Evolutionary conservation across 2,329 filamentous ascomycete species (phyloP).

Genomic region (Neofusicoccum ribis): DNA sequence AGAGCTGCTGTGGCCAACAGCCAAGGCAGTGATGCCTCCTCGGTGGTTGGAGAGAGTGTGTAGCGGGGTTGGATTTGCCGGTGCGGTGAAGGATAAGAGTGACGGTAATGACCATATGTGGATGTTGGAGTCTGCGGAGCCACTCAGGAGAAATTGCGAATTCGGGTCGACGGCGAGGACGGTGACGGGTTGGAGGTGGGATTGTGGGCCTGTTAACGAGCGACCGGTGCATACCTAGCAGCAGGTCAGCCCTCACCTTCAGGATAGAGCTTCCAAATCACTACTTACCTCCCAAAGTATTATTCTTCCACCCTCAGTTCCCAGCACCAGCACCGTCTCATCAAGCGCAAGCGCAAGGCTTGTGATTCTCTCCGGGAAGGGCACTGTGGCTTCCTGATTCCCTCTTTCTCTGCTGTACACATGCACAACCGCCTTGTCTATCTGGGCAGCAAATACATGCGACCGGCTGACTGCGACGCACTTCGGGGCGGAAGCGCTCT

Average conservation of each 20-base stretch:
- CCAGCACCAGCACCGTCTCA: constrained; percentile 68
- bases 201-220: constrained; percentile 71
- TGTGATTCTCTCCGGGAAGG: constrained; percentile 83
- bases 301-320: constrained; percentile 80
- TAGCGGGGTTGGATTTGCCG: constrained; percentile 62
- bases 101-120: constrained; percentile 85
- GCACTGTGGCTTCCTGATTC: constrained; percentile 84
- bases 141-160: constrained; percentile 72
- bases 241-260: constrained; percentile 27
- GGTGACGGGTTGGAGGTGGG: constrained; percentile 79
- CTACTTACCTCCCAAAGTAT: constrained; percentile 85
- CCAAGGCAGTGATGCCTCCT: constrained; percentile 66
- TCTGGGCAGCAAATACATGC: constrained; percentile 89
- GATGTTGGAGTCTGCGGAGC: constrained; percentile 82
- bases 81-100: constrained; percentile 64
- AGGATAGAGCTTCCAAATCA: constrained; percentile 28
- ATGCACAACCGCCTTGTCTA: constrained; percentile 88
- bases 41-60: constrained; percentile 77
- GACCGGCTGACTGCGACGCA: constrained; percentile 76
- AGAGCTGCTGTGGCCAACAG: constrained; percentile 65
- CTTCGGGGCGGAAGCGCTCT: constrained; percentile 78
- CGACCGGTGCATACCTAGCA: constrained; percentile 73
- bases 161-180: constrained; percentile 70
- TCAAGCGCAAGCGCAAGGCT: constrained; percentile 72
- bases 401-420: constrained; percentile 83